A percentile compares a stretch with the other conserved stretches of the same genome.
Evolutionary conservation across 2,329 filamentous ascomycete genomes (phyloP).

Genomic region (Ceratocystis cacaofunesta): DNA sequence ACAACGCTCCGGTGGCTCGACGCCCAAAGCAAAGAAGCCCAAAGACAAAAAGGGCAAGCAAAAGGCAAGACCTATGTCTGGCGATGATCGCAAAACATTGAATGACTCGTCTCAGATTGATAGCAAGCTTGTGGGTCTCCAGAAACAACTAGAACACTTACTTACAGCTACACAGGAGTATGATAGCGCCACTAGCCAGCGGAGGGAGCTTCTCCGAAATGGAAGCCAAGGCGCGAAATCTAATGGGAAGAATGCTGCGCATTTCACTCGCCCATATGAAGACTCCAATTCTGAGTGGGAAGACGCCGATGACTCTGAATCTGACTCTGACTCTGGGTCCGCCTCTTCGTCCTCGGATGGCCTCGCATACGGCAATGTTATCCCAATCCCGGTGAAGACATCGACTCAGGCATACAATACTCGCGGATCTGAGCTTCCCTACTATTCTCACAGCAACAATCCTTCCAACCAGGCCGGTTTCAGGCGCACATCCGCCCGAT

Average conservation of each 20-base stretch:
- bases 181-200: not conserved
- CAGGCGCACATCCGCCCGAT: not conserved
- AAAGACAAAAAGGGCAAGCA: conserved; percentile 10
- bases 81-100: not conserved
- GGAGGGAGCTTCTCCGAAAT: not conserved
- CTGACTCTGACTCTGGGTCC: not conserved
- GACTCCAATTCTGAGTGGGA: conserved; percentile 13
- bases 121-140: not conserved
- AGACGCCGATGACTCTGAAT: conserved; percentile 7
- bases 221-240: not conserved
- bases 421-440: not conserved
- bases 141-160: conserved; percentile 4
- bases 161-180: conserved; percentile 14
- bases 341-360: conserved; percentile 13
- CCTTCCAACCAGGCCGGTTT: conserved; percentile 3
- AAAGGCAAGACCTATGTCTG: conserved; percentile 5
- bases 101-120: conserved; percentile 4
- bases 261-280: conserved; percentile 8
- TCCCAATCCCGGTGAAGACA: not conserved
- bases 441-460: conserved; percentile 6
- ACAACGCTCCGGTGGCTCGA: conserved; percentile 12
- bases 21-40: conserved; percentile 2
- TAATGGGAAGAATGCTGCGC: not conserved
- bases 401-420: not conserved
- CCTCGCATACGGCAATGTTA: conserved; percentile 9